A percentile compares a stretch with the other conserved stretches of the same genome.
Conservation (phyloP, 2,329 filamentous ascomycete genomes). For the Sclerotinia sclerotiorum region DNA sequence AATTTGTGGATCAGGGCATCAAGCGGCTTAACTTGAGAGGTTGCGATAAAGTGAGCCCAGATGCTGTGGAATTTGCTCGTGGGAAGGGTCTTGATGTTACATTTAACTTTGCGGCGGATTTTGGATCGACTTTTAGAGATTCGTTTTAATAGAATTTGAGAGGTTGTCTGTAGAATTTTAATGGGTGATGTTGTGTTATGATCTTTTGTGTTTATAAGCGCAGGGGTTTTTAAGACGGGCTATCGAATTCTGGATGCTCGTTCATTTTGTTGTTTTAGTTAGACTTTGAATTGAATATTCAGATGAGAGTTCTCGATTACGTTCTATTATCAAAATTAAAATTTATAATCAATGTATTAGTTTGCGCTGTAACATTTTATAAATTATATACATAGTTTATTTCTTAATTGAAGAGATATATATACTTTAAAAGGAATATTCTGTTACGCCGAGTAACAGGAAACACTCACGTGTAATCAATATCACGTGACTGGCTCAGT, state of each 20-base stretch:
- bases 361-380: too few species aligned
- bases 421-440: too few species aligned
- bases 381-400: too few species aligned
- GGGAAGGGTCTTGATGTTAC: conserved; percentile 34
- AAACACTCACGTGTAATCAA: too few species aligned
- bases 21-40: conserved; percentile 34
- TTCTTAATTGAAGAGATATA: too few species aligned
- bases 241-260: background rate
- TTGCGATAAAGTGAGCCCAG: conserved; percentile 34
- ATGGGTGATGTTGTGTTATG: too few species aligned
- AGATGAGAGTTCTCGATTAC: background rate
- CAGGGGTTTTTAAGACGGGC: background rate
- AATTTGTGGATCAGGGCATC: conserved; percentile 37
- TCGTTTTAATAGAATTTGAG: background rate
- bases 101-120: conserved; percentile 24
- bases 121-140: background rate
- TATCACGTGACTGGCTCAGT: too few species aligned
- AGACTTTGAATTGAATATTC: background rate
- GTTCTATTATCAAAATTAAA: background rate
- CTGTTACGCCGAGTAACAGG: too few species aligned
- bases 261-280: background rate
- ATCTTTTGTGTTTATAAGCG: background rate
- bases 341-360: too few species aligned
- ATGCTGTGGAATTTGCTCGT: conserved; percentile 41
- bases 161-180: background rate